Conservation (phyloP, 2,329 filamentous ascomycete genomes). For the Colletotrichum camelliae region DNA sequence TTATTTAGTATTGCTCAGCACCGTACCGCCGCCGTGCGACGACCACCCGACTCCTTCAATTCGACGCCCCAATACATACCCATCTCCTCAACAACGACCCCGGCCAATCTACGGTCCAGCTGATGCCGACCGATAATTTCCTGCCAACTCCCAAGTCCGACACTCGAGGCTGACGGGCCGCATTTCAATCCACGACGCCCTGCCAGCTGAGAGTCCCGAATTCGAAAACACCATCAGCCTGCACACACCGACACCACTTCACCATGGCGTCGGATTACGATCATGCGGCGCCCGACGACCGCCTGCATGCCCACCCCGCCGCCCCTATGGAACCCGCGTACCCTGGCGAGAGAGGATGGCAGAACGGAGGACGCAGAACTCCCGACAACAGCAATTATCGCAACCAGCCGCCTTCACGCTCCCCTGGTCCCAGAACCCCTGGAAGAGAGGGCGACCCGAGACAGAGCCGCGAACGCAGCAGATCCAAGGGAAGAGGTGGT, state of each 20-base stretch:
- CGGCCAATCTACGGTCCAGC: slow-evolving; percentile 17
- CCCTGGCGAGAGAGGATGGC: slow-evolving; percentile 39
- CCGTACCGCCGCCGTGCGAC: slow-evolving; percentile 20
- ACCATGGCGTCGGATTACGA: slow-evolving; percentile 54
- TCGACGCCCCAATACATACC: slow-evolving; percentile 16
- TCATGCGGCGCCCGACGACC: slow-evolving; percentile 44
- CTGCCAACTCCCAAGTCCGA: slow-evolving; percentile 19
- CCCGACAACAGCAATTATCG: slow-evolving; percentile 42
- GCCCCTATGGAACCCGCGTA: slow-evolving; percentile 33
- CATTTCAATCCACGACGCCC: slow-evolving; percentile 8
- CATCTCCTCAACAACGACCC: not conserved
- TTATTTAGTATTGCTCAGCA: slow-evolving; percentile 16
- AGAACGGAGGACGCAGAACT: slow-evolving; percentile 40
- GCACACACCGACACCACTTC: not conserved
- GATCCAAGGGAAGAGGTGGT: slow-evolving; percentile 58
- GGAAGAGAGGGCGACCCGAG: slow-evolving; percentile 48
- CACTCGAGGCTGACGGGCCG: slow-evolving; percentile 22
- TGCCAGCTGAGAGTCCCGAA: slow-evolving; percentile 22
- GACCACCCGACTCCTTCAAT: slow-evolving; percentile 11
- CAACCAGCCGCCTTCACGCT: slow-evolving; percentile 35
- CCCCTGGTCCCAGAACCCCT: slow-evolving; percentile 34
- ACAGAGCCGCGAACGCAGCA: slow-evolving; percentile 62
- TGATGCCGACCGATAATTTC: slow-evolving; percentile 24
- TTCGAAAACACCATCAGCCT: slow-evolving; percentile 2
- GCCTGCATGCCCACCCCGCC: slow-evolving; percentile 32